phyloP scores from a whole-genome alignment of 2,329 filamentous ascomycete species.

The Claviceps pusilla region DNA sequence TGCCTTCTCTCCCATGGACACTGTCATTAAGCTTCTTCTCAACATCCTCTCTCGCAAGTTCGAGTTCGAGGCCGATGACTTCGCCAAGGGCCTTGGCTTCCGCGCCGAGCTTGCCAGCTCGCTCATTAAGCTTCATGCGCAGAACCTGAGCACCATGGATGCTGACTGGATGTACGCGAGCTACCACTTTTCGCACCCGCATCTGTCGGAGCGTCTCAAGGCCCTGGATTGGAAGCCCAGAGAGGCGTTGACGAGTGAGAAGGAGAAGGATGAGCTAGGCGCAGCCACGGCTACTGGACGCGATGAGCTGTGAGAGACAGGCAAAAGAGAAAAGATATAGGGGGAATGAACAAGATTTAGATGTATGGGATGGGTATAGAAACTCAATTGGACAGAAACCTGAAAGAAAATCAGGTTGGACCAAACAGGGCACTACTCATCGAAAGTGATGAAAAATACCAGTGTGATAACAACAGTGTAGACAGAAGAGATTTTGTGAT shows the following conservation, averaged over 20 bases:
- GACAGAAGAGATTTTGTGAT: no score
- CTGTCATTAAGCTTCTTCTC: constrained; percentile 88
- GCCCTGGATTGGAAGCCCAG: constrained; percentile 74
- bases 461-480: no score
- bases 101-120: constrained; percentile 67
- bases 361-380: background rate
- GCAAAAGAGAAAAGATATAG: background rate
- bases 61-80: constrained; percentile 90
- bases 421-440: background rate
- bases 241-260: constrained; percentile 28
- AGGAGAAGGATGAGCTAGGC: constrained; percentile 23
- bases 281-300: constrained; percentile 58
- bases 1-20: constrained; percentile 85
- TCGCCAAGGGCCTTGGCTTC: constrained; percentile 75
- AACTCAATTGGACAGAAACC: background rate
- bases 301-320: constrained; percentile 43
- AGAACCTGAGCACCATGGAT: constrained; percentile 97
- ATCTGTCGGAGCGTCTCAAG: constrained; percentile 81
- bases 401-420: background rate
- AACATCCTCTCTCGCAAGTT: constrained; percentile 89
- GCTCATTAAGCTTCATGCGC: constrained; percentile 92
- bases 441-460: no score
- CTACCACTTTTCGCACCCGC: constrained; percentile 97
- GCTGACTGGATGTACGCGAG: constrained; percentile 96
- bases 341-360: background rate